phyloP scores from a whole-genome alignment of 768 basidiomycete species.

The Podaxis carcinomalis region DNA sequence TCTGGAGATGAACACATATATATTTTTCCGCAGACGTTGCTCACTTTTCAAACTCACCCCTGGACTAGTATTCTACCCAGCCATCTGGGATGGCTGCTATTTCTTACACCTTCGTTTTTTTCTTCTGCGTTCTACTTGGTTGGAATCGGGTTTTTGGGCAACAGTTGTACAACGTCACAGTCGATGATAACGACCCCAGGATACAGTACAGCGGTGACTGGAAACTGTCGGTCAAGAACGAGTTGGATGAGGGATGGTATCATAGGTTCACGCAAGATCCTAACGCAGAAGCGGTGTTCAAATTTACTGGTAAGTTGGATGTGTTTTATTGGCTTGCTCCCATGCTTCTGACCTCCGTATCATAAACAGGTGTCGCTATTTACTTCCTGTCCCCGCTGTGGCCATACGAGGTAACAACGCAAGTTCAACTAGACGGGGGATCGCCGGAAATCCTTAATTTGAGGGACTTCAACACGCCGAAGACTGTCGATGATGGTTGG shows the following conservation, averaged over 20 bases:
- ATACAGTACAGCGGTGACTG: conserved; percentile 2
- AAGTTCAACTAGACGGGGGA: conserved; percentile 24
- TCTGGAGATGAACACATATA: neutral
- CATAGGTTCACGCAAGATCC: neutral
- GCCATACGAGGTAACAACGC: conserved; percentile 31
- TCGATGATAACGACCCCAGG: conserved; percentile 3
- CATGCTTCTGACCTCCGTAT: neutral
- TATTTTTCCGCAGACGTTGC: neutral
- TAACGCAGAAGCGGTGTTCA: conserved; percentile 6
- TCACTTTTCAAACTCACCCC: neutral
- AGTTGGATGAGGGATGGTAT: neutral
- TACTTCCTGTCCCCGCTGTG: conserved; percentile 32
- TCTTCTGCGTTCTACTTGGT: neutral
- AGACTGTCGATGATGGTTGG: conserved; percentile 15
- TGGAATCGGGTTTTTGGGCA: neutral
- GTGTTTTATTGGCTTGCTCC: no score
- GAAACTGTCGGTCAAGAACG: neutral
- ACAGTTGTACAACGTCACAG: conserved; percentile 2
- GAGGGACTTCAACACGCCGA: conserved; percentile 7
- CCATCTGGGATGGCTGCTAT: conserved; percentile 3
- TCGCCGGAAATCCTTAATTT: conserved; percentile 22
- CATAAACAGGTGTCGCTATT: conserved; percentile 27
- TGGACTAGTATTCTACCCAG: neutral
- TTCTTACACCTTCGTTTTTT: neutral
- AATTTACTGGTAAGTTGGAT: conserved; percentile 5